phyloP scores from a whole-genome alignment of 768 basidiomycete genomes.

The Boletus barrowsii region DNA sequence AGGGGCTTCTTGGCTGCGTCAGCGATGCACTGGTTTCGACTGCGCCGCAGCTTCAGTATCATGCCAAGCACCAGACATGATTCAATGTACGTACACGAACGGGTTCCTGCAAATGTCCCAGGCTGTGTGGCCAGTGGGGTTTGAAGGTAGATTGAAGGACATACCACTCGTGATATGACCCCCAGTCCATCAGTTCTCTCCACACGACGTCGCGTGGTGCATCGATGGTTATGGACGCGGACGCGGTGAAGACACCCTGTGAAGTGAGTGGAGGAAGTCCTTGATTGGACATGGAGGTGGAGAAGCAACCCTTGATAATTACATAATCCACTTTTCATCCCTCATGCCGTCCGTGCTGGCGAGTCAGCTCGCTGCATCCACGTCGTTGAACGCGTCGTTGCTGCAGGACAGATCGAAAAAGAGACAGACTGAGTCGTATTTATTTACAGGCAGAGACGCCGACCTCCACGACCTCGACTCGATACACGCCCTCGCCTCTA shows the following conservation, averaged over 20 bases:
- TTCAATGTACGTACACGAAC: slow-evolving; percentile 48
- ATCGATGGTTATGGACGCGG: slow-evolving; percentile 51
- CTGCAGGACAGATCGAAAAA: slow-evolving; percentile 61
- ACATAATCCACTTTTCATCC: not conserved
- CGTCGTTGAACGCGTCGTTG: slow-evolving; percentile 75
- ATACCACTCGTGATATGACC: slow-evolving; percentile 61
- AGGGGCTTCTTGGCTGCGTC: slow-evolving; percentile 42
- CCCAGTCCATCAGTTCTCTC: slow-evolving; percentile 58
- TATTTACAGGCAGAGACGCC: slow-evolving; percentile 81
- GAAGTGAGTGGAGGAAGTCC: slow-evolving; percentile 40
- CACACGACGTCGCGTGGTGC: slow-evolving; percentile 63
- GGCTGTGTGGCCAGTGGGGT: not conserved
- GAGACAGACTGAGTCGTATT: slow-evolving; percentile 74
- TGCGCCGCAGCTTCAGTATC: slow-evolving; percentile 19
- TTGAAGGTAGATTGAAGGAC: slow-evolving; percentile 3
- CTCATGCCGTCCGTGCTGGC: slow-evolving; percentile 69
- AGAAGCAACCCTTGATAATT: not conserved
- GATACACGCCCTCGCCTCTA: slow-evolving; percentile 74
- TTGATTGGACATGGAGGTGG: not conserved
- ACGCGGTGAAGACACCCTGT: slow-evolving; percentile 45
- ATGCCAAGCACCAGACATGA: not conserved
- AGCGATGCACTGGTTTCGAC: slow-evolving; percentile 48
- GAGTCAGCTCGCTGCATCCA: slow-evolving; percentile 71
- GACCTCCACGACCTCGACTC: slow-evolving; percentile 85
- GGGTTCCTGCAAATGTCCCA: slow-evolving; percentile 47